A percentile compares a stretch with the other conserved stretches of the same genome.
phyloP scores from a whole-genome alignment of 345 rosid genomes.

The Anastatica hierochuntica region DNA sequence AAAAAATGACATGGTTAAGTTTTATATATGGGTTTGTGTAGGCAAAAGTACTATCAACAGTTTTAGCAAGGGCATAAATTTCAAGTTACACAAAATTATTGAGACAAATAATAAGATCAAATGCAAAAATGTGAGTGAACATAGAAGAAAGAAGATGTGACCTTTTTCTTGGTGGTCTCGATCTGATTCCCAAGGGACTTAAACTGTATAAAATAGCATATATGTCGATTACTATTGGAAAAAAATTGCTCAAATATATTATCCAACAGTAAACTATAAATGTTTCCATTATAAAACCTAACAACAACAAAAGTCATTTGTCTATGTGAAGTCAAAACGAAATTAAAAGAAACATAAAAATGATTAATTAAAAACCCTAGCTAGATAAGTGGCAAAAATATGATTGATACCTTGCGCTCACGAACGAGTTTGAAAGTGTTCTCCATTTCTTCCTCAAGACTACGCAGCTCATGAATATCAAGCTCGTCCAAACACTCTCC shows the following conservation, averaged over 20 bases:
- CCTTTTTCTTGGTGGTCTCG: slow-evolving; percentile 60
- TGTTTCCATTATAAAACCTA: neutral
- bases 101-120: neutral
- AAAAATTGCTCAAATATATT: neutral
- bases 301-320: no score
- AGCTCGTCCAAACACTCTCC: slow-evolving; percentile 57
- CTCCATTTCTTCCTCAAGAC: slow-evolving; percentile 50
- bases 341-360: no score
- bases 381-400: no score
- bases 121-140: no score
- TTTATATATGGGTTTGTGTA: neutral
- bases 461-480: slow-evolving; percentile 34
- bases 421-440: slow-evolving; percentile 39
- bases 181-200: slow-evolving; percentile 39
- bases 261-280: neutral
- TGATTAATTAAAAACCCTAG: no score
- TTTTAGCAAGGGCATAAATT: neutral
- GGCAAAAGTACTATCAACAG: no score
- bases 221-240: neutral
- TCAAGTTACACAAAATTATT: neutral
- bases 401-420: slow-evolving; percentile 61
- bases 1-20: neutral
- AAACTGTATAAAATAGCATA: slow-evolving; percentile 25
- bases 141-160: slow-evolving; percentile 15
- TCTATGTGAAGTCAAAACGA: no score